Base-by-base conservation (phyloP, 208 protist genomes). In the Acanthamoeba healyi region DNA sequence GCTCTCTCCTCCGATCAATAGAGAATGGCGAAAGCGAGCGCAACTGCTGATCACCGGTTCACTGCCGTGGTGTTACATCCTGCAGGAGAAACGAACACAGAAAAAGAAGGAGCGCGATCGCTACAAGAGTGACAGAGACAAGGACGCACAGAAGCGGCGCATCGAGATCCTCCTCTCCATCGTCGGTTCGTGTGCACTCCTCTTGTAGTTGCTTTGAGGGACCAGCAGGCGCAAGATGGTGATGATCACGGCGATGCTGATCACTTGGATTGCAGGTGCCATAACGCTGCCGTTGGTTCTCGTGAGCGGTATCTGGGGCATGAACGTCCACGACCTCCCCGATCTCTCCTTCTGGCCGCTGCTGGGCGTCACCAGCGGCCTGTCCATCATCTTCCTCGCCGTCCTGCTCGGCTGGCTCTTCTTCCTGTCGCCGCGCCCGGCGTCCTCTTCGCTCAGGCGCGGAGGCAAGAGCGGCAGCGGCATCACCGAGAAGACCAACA, bases 271-370 rank as follows among this genome's bases (percentile, higher is more conserved):
- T 44, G 19, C 15, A 89, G 81, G 81, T 91, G 84, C 84, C 9
- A 91, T 91, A 14, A 72, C 84, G 46, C 19, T 91, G 58, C 84
- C 84, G n/a, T 22, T 91, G 56, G 84, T 91, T 32, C 49, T 91
- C 17, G 84, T 91, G 36, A 72, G 56, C 36, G 84, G 84, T 12
- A 72, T 91, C 24, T 86, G 77, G 77, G 77, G 77, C 26, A 86
- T 86, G 77, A 86, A 86, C 29, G 44, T 86, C 15, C 38, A 58
- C 44, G 77, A 86, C 34, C 77, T 86, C n/a, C 77, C 77, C 42
- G 77, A 86, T 44, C 44, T 86, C 9, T 86, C 77, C 44, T 86
- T 86, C 44, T 86, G 77, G 77, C 77, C 77, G 5, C 46, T 86
- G 22, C 46, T 86, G 44, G 77, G 77, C 6, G 77, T 86, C 24